Evolutionary conservation across 2,329 filamentous ascomycete species (phyloP), one percentile per base, ranked within the genome.

Genomic region (Calonectria montana): DNA sequence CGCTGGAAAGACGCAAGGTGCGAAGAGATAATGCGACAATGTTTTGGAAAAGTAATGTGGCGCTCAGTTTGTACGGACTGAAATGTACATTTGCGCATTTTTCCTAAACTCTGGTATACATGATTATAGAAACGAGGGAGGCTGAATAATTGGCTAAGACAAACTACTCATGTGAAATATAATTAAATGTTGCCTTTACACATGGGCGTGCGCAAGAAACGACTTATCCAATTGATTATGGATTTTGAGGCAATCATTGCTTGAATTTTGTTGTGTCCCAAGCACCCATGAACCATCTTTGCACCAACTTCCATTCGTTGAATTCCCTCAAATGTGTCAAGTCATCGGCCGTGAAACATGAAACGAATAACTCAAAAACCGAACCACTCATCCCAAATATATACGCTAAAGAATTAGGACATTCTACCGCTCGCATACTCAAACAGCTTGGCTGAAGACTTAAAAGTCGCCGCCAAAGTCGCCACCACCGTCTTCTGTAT

Each of bases 1-100:
- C 5, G 74, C 67, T 72, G 77, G 31, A 35, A 87, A 86, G 80
- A 86, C 83, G 71, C 83, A 86, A 72, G 86, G 85, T 18, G 85
- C 83, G 67, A 82, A 81, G 78, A 84, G 83, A 76, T 79, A 70
- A 78, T 66, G 21, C 1, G 18, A 21, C 37, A 8, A 23, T n/a
- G 31, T 47, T 37, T 39, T n/a, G 39, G 13, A 35, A 31, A 67
- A 31, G 13, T 31, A 31, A 55, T 23, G 8, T 18, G 27, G 23
- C 23, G 18, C 31, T 57, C 65, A 68, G 65, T 43, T 61, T 35
- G 21, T 23, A 25, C 15, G 47, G 47, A 27, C 48, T 47, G 39
- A 61, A 39, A 48, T 41, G 43, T 66, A 65, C 45, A 62, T 45
- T 27, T 23, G 47, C 39, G 39, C 53, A 71, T 69, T 48, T 16